These are phyloP conservation scores for Salix exigua DNA, from an alignment of 345 rosid species.

Conservation along the genomic window DNA sequence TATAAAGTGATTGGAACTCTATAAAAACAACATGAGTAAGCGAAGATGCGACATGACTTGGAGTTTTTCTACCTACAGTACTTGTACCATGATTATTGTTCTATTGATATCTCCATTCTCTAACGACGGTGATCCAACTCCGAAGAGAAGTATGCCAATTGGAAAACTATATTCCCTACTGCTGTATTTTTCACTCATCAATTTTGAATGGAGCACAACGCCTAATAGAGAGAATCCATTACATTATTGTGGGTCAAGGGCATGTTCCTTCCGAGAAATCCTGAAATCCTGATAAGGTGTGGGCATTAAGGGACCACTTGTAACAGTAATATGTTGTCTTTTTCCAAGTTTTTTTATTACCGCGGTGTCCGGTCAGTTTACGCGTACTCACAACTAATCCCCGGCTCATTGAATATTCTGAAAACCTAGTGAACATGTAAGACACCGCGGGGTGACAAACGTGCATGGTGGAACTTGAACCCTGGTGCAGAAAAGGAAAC, in stretches of 20 bases:
- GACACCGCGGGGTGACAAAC: no score
- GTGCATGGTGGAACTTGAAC: no score
- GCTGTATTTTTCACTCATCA: background rate
- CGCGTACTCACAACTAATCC: no score
- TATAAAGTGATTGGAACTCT: background rate
- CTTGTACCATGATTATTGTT: background rate
- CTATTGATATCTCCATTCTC: background rate
- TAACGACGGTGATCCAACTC: no score
- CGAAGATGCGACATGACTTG: background rate
- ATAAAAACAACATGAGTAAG: background rate
- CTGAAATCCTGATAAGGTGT: constrained; percentile 6
- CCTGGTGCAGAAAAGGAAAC: no score
- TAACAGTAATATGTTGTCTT: background rate
- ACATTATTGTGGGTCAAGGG: constrained; percentile 13
- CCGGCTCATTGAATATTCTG: no score
- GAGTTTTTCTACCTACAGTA: background rate
- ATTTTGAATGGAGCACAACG: background rate
- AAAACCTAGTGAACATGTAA: no score
- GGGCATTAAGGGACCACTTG: background rate
- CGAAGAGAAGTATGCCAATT: no score
- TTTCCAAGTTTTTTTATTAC: no score
- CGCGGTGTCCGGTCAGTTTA: no score
- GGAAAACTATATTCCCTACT: background rate
- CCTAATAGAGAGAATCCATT: constrained; percentile 7
- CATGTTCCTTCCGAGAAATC: background rate